Percentiles rank a stretch among this genome's conserved stretches.
phyloP scores from a whole-genome alignment of 1,284 basidiomycete species.

The Leccinum laetum region DNA sequence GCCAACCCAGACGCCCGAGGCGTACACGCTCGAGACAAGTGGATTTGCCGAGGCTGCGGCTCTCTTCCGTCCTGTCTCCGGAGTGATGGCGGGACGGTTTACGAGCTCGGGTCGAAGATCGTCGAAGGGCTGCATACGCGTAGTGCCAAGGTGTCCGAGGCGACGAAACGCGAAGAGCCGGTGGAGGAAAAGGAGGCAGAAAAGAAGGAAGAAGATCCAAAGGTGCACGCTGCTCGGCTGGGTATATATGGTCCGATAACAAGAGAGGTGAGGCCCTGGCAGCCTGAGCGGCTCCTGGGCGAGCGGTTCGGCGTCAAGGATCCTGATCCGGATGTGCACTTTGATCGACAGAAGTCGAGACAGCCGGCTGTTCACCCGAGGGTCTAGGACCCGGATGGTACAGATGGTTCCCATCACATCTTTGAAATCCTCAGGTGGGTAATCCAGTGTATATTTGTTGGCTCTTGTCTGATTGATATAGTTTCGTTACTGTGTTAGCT shows the following conservation, averaged over 20 bases:
- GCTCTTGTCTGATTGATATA: constrained; percentile 10
- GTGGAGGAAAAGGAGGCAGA: constrained; percentile 43
- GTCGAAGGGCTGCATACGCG: constrained; percentile 78
- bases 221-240: constrained; percentile 77
- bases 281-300: constrained; percentile 82
- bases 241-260: constrained; percentile 92
- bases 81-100: constrained; percentile 92
- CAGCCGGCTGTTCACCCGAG: too few relatives aligned
- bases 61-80: constrained; percentile 46
- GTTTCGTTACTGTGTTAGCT: constrained; percentile 1
- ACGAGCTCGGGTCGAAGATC: constrained; percentile 69
- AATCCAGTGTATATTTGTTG: not conserved
- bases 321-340: constrained; percentile 41
- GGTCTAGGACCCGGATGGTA: too few relatives aligned
- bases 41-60: too few relatives aligned
- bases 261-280: constrained; percentile 73
- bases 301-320: constrained; percentile 95
- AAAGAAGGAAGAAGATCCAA: constrained; percentile 65
- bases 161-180: constrained; percentile 29
- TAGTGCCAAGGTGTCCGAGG: constrained; percentile 37
- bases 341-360: constrained; percentile 7
- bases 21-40: constrained; percentile 61
- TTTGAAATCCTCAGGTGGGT: constrained; percentile 62
- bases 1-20: constrained; percentile 61
- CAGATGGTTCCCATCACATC: too few relatives aligned